Percentiles rank a stretch among this genome's conserved stretches.
Evolutionary conservation across 73 alveolate species (phyloP).

Genomic region (Durusdinium trenchii): DNA sequence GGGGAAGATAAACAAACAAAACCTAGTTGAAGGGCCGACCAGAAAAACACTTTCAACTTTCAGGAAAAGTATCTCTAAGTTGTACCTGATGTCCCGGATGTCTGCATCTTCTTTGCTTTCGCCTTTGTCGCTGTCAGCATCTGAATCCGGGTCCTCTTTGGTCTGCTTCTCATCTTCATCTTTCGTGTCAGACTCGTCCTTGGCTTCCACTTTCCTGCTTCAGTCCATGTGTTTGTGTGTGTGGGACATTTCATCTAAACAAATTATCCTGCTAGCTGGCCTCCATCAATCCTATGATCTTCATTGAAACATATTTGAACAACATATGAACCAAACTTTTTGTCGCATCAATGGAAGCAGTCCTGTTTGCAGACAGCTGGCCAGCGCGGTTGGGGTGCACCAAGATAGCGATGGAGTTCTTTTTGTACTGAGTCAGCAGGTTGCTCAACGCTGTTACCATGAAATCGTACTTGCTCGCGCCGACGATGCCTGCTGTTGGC

Average conservation of each 20-base stretch:
- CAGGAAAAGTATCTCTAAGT: neutral
- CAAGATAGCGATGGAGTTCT: neutral
- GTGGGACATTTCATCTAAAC: too few relatives aligned
- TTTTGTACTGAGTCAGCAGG: neutral
- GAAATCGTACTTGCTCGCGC: neutral
- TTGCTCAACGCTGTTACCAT: neutral
- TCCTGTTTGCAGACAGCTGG: neutral
- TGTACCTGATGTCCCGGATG: slow-evolving; percentile 38
- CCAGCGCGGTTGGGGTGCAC: neutral
- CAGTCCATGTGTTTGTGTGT: too few relatives aligned
- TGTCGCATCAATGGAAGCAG: neutral
- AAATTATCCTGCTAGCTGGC: too few relatives aligned
- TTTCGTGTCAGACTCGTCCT: neutral
- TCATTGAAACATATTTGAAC: too few relatives aligned
- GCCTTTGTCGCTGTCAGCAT: neutral
- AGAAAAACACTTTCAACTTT: neutral
- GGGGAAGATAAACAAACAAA: too few relatives aligned
- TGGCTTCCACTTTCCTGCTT: neutral
- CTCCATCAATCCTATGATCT: too few relatives aligned
- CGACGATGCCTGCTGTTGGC: slow-evolving; percentile 1
- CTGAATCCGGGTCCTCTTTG: neutral
- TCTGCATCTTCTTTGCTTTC: neutral
- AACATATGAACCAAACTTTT: too few relatives aligned
- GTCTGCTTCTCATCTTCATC: neutral
- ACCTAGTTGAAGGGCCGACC: too few relatives aligned